Conservation (phyloP, 2,329 filamentous ascomycete genomes). For the Ceratocystis smalleyi region DNA sequence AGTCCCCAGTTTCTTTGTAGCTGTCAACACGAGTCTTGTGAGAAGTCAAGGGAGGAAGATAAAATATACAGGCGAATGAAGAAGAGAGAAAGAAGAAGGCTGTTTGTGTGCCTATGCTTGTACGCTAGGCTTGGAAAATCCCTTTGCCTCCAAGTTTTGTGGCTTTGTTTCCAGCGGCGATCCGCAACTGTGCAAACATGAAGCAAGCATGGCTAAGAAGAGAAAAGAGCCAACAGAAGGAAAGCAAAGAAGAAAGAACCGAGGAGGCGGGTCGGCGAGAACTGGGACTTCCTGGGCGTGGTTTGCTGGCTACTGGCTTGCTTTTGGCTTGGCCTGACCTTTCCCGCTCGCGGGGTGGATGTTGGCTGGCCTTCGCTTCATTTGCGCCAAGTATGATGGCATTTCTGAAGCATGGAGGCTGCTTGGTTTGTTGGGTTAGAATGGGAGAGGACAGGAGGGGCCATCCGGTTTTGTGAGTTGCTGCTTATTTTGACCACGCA, state of each 20-base stretch:
- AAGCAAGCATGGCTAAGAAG: background rate
- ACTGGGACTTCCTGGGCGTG: background rate
- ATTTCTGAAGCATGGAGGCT: background rate
- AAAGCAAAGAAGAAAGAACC: background rate
- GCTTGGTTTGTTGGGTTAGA: background rate
- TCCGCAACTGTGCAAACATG: background rate
- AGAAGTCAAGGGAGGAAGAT: background rate
- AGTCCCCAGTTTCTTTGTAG: too few species aligned
- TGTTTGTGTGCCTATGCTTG: too few species aligned
- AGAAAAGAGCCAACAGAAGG: background rate
- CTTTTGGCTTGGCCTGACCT: background rate
- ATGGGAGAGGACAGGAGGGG: background rate
- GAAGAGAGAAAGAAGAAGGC: background rate
- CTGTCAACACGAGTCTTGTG: background rate
- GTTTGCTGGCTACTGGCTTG: background rate
- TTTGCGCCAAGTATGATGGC: background rate
- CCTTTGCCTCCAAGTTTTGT: background rate
- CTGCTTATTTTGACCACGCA: too few species aligned
- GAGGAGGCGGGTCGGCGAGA: background rate
- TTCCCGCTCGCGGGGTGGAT: background rate
- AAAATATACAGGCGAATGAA: background rate
- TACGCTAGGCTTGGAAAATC: background rate
- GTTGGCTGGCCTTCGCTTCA: background rate
- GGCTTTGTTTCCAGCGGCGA: background rate
- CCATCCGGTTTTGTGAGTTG: too few species aligned